Evolutionary conservation across 306 rosid genomes (phyloP), one percentile per base, ranked within the genome.

Genomic region (Rosa lucieae): DNA sequence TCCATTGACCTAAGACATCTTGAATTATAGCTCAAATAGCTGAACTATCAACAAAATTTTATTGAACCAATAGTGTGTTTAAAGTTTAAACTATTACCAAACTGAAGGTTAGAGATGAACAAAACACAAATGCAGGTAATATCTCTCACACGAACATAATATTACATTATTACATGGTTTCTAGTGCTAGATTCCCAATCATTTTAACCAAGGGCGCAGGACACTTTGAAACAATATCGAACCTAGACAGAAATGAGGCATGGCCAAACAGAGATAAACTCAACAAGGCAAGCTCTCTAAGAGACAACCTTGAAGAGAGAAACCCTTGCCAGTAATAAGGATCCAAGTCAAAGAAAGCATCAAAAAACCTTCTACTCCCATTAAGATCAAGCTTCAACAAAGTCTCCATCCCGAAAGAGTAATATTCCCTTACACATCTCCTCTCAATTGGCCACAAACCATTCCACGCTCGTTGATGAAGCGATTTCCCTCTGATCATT

Each of bases 331-430:
- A 90, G 70, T 88, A 83, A 77, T 75, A 78, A 69, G 97, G 94
- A 56, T 88, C 86, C 85, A 92, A 86, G 78, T 87, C 86, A 82
- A 94, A 94, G 80, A 94, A 94, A 5, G 94, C 97, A 81, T 94
- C 91, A 68, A 94, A 92, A 86, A 94, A 94, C 20, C 79, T 74
- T 79, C 91, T 88, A 8, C 81, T 83, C 39, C 97, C 97, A 43
- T 92, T 66, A 90, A 92, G 81, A 77, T 94, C 94, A 84, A 94
- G 93, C 83, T 82, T 92, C 91, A 94, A 81, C 66, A 92, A 47
- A 40, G 92, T 94, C 87, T 94, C 98, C 97, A 92, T 92, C 53
- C 97, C 98, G 75, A 92, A 94, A 77, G 85, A 77, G 77, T 94
- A 94, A 66, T 86, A 94, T 67, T 94, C 90, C 86, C 97, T 85